phyloP scores from a whole-genome alignment of 1,139 yeast genomes.

The Saccharomycopsis crataegensis region DNA sequence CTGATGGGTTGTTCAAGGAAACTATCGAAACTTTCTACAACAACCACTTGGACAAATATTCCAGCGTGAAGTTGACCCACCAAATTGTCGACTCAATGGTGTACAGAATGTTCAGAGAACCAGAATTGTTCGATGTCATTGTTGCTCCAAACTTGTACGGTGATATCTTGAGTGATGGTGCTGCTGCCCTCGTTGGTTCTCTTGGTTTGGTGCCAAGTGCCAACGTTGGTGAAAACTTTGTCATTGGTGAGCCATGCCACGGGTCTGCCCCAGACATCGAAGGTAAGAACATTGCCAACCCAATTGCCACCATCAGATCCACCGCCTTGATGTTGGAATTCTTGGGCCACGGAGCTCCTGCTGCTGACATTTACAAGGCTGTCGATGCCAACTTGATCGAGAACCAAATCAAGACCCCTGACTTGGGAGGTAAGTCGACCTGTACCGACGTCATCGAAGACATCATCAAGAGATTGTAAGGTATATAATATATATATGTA shows the following conservation, averaged over 20 bases:
- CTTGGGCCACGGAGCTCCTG: slow-evolving; percentile 85
- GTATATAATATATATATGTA: too few relatives aligned
- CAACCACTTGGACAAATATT: slow-evolving; percentile 49
- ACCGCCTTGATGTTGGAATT: slow-evolving; percentile 96
- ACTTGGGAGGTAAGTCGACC: slow-evolving; percentile 81
- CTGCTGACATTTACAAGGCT: slow-evolving; percentile 87
- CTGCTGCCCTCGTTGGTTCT: slow-evolving; percentile 97
- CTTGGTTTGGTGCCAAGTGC: slow-evolving; percentile 98
- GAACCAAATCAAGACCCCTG: slow-evolving; percentile 81
- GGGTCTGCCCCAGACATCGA: slow-evolving; percentile 99
- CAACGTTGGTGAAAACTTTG: slow-evolving; percentile 91
- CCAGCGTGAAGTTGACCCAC: slow-evolving; percentile 65
- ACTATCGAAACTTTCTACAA: slow-evolving; percentile 73
- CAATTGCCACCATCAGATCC: slow-evolving; percentile 95
- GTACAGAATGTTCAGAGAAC: slow-evolving; percentile 96
- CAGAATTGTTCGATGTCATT: slow-evolving; percentile 92
- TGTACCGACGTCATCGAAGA: slow-evolving; percentile 86
- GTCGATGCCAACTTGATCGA: slow-evolving; percentile 89
- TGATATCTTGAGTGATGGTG: slow-evolving; percentile 95
- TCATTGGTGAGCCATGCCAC: slow-evolving; percentile 98
- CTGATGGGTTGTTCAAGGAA: slow-evolving; percentile 96
- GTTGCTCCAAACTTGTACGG: slow-evolving; percentile 99
- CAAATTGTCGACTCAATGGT: slow-evolving; percentile 99
- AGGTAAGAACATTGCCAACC: slow-evolving; percentile 92
- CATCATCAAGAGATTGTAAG: slow-evolving; percentile 33